Percentiles rank a stretch among this genome's conserved stretches.
phyloP scores from a whole-genome alignment of 495 filamentous ascomycete species.

The Geopyxis carbonaria region DNA sequence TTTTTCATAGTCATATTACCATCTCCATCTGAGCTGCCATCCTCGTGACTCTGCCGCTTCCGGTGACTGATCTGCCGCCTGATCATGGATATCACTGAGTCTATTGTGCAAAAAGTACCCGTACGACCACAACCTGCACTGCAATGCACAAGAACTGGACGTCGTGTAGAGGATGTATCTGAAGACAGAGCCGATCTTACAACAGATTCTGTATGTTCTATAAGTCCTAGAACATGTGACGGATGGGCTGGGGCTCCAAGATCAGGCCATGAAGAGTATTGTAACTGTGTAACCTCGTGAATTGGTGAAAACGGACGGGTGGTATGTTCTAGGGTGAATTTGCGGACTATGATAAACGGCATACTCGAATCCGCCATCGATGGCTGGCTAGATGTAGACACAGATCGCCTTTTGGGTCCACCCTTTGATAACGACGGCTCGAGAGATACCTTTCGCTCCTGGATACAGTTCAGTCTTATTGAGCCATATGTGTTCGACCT shows the following conservation, averaged over 20 bases:
- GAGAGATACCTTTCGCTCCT: constrained; percentile 62
- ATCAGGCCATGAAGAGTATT: constrained; percentile 90
- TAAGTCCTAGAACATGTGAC: constrained; percentile 62
- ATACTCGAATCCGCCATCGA: constrained; percentile 31
- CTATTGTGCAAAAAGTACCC: constrained; percentile 90
- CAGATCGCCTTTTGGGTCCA: constrained; percentile 30
- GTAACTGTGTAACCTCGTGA: constrained; percentile 85
- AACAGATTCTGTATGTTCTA: constrained; percentile 45
- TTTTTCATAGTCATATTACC: constrained; percentile 17
- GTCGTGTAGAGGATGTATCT: constrained; percentile 27
- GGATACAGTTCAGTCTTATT: constrained; percentile 56
- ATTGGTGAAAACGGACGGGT: constrained; percentile 66
- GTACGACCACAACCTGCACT: constrained; percentile 90
- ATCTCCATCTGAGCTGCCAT: constrained; percentile 22
- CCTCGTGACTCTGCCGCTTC: constrained; percentile 14
- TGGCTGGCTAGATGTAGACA: constrained; percentile 22
- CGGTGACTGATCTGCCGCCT: constrained; percentile 50
- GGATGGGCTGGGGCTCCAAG: constrained; percentile 88
- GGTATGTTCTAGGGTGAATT: constrained; percentile 67
- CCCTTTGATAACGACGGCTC: constrained; percentile 33
- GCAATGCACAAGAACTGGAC: constrained; percentile 85
- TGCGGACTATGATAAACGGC: constrained; percentile 67
- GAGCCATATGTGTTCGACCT: constrained; percentile 60
- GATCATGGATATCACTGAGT: constrained; percentile 83
- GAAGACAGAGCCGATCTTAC: constrained; percentile 27